Conservation (phyloP, 2,329 filamentous ascomycete genomes). For the Cercospora zeae-maydis region DNA sequence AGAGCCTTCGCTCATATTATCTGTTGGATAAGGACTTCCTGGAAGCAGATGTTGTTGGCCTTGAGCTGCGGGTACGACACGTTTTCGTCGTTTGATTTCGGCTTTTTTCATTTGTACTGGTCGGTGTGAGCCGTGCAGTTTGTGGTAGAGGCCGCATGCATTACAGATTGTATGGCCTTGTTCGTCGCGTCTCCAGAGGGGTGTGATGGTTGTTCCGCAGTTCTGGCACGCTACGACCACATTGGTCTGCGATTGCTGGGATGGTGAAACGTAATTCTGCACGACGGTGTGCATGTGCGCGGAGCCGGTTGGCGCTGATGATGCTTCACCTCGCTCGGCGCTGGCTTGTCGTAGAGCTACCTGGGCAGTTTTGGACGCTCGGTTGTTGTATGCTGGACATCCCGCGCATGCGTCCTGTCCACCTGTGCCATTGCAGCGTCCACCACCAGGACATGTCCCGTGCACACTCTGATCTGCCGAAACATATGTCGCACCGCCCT, state of each 20-base stretch:
- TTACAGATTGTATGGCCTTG: conserved; percentile 97
- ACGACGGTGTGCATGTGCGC: conserved; percentile 25
- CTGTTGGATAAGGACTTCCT: conserved; percentile 26
- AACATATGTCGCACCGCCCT: conserved; percentile 63
- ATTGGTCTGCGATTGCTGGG: conserved; percentile 40
- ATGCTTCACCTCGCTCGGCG: conserved; percentile 1
- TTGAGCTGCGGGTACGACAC: conserved; percentile 75
- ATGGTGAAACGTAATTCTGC: conserved; percentile 20
- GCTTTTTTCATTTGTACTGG: conserved; percentile 99
- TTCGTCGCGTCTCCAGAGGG: conserved; percentile 91
- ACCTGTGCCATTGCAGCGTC: conserved; percentile 92
- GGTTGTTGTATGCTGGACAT: conserved; percentile 96
- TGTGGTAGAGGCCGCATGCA: conserved; percentile 94
- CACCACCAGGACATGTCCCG: conserved; percentile 93
- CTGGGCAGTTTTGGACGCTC: conserved; percentile 81
- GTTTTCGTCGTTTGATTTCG: conserved; percentile 91
- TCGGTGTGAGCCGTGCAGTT: conserved; percentile 87
- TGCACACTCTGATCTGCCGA: conserved; percentile 68
- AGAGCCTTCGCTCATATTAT: conserved; percentile 21
- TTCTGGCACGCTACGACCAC: conserved; percentile 93
- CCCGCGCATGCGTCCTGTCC: conserved; percentile 93
- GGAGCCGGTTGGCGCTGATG: conserved; percentile 6
- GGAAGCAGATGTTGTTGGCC: conserved; percentile 33
- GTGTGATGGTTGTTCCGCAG: conserved; percentile 93
- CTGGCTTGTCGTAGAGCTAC: conserved; percentile 53